These are phyloP conservation scores for Neurospora sp. DNA, from an alignment of 495 filamentous ascomycete species.

Conservation along the genomic window DNA sequence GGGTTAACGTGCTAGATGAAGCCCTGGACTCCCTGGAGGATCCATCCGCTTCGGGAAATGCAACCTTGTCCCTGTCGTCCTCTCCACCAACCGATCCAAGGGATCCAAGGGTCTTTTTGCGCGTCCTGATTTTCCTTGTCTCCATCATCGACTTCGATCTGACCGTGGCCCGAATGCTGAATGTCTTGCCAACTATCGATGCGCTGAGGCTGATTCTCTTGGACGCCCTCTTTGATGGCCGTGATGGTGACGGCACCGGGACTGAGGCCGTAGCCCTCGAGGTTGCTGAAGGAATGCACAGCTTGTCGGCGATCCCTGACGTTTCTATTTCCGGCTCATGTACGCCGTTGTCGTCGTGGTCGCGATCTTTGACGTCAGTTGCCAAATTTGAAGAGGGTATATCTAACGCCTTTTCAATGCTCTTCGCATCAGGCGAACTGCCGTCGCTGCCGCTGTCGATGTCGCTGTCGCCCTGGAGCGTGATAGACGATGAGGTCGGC, in stretches of 20 bases:
- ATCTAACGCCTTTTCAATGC: not conserved
- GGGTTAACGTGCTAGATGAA: not conserved
- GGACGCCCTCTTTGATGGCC: not conserved
- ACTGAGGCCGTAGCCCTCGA: not conserved
- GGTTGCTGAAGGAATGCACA: not conserved
- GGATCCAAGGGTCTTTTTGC: conserved; percentile 23
- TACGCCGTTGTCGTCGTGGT: not conserved
- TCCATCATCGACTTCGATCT: conserved; percentile 9
- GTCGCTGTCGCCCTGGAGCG: conserved; percentile 33
- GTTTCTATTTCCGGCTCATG: not conserved
- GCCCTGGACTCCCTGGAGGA: conserved; percentile 1
- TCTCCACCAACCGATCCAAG: not conserved
- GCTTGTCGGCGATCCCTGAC: not conserved
- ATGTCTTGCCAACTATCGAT: conserved; percentile 23
- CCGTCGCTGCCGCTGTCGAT: conserved; percentile 12
- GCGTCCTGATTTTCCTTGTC: conserved; percentile 12
- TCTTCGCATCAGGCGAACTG: not conserved
- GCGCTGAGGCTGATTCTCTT: not conserved
- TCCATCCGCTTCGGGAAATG: conserved; percentile 7
- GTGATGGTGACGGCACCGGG: not conserved
- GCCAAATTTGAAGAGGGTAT: not conserved
- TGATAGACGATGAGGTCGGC: conserved; percentile 38
- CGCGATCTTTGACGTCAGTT: not conserved
- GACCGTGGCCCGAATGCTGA: conserved; percentile 26
- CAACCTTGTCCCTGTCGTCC: conserved; percentile 13